Conservation (phyloP, 352 stramenopile species). For the Globisporangium viniferum region DNA sequence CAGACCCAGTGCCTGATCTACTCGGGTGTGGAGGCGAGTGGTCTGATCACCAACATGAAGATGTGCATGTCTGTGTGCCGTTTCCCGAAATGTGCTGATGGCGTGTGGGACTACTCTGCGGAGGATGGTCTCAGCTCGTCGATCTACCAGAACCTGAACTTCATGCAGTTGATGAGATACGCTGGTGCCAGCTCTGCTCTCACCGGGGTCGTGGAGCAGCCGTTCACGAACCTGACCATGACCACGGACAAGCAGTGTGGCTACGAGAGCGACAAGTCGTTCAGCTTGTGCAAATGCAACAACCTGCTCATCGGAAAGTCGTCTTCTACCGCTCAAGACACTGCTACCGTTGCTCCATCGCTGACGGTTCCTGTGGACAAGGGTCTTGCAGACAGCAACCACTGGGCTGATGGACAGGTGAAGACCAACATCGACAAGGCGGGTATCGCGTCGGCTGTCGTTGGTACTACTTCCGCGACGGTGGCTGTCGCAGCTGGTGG, state of each 20-base stretch:
- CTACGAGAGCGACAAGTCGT: slow-evolving; percentile 57
- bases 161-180: slow-evolving; percentile 52
- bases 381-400: slow-evolving; percentile 56
- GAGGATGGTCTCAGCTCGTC: slow-evolving; percentile 61
- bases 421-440: slow-evolving; percentile 74
- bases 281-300: slow-evolving; percentile 56
- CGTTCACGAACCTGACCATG: slow-evolving; percentile 58
- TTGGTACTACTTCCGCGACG: slow-evolving; percentile 53
- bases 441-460: slow-evolving; percentile 45
- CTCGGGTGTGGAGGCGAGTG: slow-evolving; percentile 49
- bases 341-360: slow-evolving; percentile 11
- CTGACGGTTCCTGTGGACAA: slow-evolving; percentile 52
- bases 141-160: slow-evolving; percentile 70
- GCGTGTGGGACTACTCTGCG: slow-evolving; percentile 72
- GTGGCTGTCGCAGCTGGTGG: slow-evolving; percentile 59
- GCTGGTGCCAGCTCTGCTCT: slow-evolving; percentile 34
- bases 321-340: slow-evolving; percentile 19
- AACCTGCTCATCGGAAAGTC: slow-evolving; percentile 27
- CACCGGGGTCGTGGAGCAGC: slow-evolving; percentile 28
- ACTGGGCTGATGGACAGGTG: slow-evolving; percentile 53
- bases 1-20: slow-evolving; percentile 79
- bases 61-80: slow-evolving; percentile 80
- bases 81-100: slow-evolving; percentile 71
- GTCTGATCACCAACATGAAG: slow-evolving; percentile 47
- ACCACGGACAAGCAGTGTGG: slow-evolving; percentile 46